Evolutionary conservation across 1,284 basidiomycete species (phyloP), one percentile per base, ranked within the genome.

Genomic region (Leccinum pachyderme): DNA sequence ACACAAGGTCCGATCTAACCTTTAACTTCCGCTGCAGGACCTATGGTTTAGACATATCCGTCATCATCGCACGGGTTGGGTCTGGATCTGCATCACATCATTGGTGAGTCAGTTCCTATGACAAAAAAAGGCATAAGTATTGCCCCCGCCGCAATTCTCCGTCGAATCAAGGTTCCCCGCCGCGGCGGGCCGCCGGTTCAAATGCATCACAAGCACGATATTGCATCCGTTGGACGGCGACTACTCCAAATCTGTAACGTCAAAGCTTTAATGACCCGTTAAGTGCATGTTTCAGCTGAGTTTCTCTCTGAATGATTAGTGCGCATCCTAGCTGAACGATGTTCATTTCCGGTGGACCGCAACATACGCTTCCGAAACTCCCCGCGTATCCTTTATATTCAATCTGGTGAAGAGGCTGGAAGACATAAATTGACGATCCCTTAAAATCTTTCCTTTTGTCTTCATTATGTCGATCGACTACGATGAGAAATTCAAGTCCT

Each of bases 391-490:
- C 44, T n/a, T 12, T 45, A 45, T 45, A 45, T 45, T 45, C 15
- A 39, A 24, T 13, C 44, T n/a, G 9, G n/a, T 9, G 27, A 46
- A 28, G 45, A n/a, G 25, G 5, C 44, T 11, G 27, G 27, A 3
- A 4, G 29, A 18, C 18, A 8, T 4, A 28, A 15, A 15, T 8
- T n/a, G 25, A 18, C 5, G 8, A 18, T 24, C 7, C n/a, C 18
- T 22, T 22, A 11, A 39, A 39, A 22, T 25, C 18, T 28, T 18
- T 27, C 25, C 27, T 45, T 7, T 45, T 12, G 11, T 35, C 12
- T 35, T 35, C 43, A 31, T 51, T 31, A 62, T 62, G 56, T 33
- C 57, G 28, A 56, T 45, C 35, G 25, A 37, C 31, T 27, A 27
- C 9, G 55, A 50, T 12, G 51, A 61, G 43, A 52, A 59, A 31